These are phyloP conservation scores for Pythium utonaiense DNA, from an alignment of 352 stramenopile genomes.

Conservation along the genomic window DNA sequence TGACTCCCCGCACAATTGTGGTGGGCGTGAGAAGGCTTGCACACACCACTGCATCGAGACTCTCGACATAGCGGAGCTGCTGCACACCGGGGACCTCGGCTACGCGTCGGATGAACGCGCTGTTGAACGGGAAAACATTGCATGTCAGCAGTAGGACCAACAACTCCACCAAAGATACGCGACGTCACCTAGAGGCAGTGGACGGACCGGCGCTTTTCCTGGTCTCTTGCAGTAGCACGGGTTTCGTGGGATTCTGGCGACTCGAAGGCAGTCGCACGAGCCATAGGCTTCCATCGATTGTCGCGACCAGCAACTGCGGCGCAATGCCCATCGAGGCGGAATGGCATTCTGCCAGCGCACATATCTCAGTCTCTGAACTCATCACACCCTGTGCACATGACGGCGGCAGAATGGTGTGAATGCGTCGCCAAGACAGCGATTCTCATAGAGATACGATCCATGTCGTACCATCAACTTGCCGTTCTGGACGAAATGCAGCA, in stretches of 20 bases:
- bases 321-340: background rate
- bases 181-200: background rate
- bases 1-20: conserved; percentile 32
- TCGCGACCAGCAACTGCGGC: conserved; percentile 31
- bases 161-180: too few relatives aligned
- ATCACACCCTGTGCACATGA: conserved; percentile 35
- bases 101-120: conserved; percentile 2
- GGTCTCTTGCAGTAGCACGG: background rate
- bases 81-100: conserved; percentile 38
- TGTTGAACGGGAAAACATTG: too few relatives aligned
- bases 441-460: background rate
- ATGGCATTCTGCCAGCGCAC: conserved; percentile 21
- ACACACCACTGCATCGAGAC: conserved; percentile 25
- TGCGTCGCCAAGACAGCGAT: background rate
- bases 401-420: background rate
- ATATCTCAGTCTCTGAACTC: conserved; percentile 36
- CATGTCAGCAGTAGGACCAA: too few relatives aligned
- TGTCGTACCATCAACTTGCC: conserved; percentile 34
- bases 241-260: background rate
- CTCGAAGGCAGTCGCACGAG: conserved; percentile 19
- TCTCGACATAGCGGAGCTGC: conserved; percentile 22
- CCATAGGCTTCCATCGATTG: conserved; percentile 45
- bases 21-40: conserved; percentile 52
- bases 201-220: background rate
- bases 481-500: conserved; percentile 50